phyloP scores from a whole-genome alignment of 225 moss, liverwort and hornwort genomes.

The Asterella californica region DNA sequence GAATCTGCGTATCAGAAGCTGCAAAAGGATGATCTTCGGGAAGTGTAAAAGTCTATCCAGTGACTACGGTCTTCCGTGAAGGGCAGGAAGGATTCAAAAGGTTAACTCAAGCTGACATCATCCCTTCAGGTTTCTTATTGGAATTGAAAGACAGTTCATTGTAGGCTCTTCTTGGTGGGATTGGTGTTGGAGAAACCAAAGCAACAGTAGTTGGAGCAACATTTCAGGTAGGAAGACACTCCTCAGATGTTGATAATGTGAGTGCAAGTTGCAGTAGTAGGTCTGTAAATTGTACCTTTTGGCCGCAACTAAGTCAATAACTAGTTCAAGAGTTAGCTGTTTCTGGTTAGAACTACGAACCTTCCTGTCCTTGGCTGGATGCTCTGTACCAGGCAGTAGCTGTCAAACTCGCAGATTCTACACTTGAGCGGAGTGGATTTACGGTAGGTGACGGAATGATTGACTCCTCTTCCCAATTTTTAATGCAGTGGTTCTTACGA shows the following conservation, averaged over 20 bases:
- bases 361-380: too few species aligned
- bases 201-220: slow-evolving; percentile 98
- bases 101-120: too few species aligned
- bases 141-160: slow-evolving; percentile 16
- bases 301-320: background rate
- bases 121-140: background rate
- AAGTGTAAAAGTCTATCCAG: too few species aligned
- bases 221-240: slow-evolving; percentile 59
- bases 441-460: background rate
- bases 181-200: slow-evolving; percentile 95
- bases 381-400: background rate
- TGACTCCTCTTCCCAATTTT: background rate
- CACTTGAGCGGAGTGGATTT: background rate
- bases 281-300: background rate
- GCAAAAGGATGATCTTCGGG: too few species aligned
- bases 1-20: too few species aligned
- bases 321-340: too few species aligned
- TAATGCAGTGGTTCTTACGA: slow-evolving; percentile 86
- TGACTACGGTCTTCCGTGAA: too few species aligned
- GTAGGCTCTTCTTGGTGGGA: slow-evolving; percentile 94
- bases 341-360: background rate
- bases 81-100: too few species aligned
- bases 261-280: background rate
- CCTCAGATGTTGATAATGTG: background rate
- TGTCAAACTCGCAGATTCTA: background rate